phyloP scores from a whole-genome alignment of 768 basidiomycete genomes.

The Chalciporus piperatus region DNA sequence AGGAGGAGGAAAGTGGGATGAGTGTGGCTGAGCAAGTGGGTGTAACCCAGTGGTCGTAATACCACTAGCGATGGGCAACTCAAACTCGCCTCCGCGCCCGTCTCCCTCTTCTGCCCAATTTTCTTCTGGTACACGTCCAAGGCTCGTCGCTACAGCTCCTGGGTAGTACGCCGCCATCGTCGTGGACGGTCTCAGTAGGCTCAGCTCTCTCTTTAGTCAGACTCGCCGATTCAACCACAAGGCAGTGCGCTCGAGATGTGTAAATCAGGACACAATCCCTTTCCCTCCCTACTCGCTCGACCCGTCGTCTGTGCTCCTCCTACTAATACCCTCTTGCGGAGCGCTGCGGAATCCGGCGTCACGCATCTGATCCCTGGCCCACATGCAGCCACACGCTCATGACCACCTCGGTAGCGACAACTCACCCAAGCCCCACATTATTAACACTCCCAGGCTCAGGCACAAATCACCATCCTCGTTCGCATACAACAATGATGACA shows the following conservation, averaged over 20 bases:
- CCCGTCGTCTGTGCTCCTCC: no score
- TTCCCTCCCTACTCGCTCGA: no score
- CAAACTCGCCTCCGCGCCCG: constrained; percentile 61
- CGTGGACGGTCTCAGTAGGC: constrained; percentile 11
- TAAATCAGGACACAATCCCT: constrained; percentile 13
- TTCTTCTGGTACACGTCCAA: constrained; percentile 53
- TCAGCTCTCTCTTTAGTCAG: neutral
- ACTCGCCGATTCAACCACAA: neutral
- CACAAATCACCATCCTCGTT: no score
- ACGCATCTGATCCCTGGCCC: no score
- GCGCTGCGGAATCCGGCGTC: no score
- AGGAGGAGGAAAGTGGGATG: constrained; percentile 17
- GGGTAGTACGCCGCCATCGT: constrained; percentile 41
- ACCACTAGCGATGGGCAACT: constrained; percentile 53
- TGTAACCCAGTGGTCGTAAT: no score
- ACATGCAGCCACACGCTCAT: no score
- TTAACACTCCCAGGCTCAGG: no score
- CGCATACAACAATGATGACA: no score
- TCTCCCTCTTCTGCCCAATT: constrained; percentile 39
- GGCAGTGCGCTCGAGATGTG: constrained; percentile 22
- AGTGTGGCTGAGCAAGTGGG: constrained; percentile 28
- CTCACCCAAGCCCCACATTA: no score
- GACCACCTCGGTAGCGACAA: no score
- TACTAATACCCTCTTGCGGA: no score
- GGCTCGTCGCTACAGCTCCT: constrained; percentile 43